phyloP scores from a whole-genome alignment of 371 early-diverging fungal genomes.

The Mortierella sp. region DNA sequence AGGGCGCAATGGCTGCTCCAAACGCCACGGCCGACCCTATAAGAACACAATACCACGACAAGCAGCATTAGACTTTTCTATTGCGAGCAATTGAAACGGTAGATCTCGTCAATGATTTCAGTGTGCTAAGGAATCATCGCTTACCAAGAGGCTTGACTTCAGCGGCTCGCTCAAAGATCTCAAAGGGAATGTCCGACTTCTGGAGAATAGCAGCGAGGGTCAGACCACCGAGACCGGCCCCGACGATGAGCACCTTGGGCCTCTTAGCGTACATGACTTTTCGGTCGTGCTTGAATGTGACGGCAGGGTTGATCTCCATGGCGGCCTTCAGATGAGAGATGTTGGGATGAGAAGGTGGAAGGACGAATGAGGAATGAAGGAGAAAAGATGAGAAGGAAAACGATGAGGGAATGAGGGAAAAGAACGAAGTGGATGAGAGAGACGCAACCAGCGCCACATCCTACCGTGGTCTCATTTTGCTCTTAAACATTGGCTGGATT shows the following conservation, averaged over 20 bases:
- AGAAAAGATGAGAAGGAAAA: background rate
- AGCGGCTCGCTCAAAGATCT: constrained; percentile 24
- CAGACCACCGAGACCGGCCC: constrained; percentile 28
- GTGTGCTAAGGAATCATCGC: too few relatives aligned
- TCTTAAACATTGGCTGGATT: too few relatives aligned
- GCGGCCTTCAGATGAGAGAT: too few relatives aligned
- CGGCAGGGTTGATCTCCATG: too few relatives aligned
- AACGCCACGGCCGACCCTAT: background rate
- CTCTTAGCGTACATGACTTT: too few relatives aligned
- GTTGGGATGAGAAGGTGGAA: too few relatives aligned
- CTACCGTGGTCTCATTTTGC: too few relatives aligned
- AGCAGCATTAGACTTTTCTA: background rate
- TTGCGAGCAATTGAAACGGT: background rate
- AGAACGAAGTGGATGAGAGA: background rate
- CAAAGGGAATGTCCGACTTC: constrained; percentile 11
- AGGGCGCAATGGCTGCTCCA: background rate
- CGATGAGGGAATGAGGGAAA: background rate
- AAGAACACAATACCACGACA: background rate
- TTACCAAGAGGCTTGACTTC: constrained; percentile 7
- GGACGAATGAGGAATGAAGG: background rate
- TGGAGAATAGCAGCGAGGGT: constrained; percentile 20
- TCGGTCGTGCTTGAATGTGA: too few relatives aligned
- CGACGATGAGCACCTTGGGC: constrained; percentile 30
- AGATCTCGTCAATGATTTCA: too few relatives aligned
- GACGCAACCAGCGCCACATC: too few relatives aligned